These are phyloP conservation scores for Didymella segeticola DNA, from an alignment of 2,329 filamentous ascomycete genomes.

Conservation along the genomic window DNA sequence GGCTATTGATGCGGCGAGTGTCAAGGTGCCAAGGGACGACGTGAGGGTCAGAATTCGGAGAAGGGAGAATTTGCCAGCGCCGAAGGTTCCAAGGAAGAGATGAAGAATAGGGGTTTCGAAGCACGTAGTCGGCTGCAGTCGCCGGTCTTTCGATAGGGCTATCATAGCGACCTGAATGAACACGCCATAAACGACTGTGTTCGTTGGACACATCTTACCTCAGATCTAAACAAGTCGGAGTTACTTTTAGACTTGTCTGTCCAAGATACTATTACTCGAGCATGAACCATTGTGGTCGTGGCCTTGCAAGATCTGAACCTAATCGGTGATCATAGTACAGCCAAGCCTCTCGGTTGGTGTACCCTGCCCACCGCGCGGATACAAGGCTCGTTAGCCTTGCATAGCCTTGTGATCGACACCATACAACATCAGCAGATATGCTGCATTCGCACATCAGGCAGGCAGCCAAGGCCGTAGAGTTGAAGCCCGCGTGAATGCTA, in stretches of 20 bases:
- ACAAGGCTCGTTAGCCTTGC: not conserved
- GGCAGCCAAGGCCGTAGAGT: not conserved
- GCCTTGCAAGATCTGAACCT: too few relatives aligned
- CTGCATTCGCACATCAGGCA: not conserved
- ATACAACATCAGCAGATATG: not conserved
- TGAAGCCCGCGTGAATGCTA: not conserved
- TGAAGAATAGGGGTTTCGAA: not conserved
- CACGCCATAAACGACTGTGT: not conserved
- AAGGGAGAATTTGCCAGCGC: constrained; percentile 28
- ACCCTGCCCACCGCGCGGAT: not conserved
- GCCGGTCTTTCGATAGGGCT: not conserved
- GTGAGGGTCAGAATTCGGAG: constrained; percentile 62
- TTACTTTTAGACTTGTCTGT: not conserved
- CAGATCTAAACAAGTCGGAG: too few relatives aligned
- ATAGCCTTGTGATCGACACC: not conserved
- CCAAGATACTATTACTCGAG: not conserved
- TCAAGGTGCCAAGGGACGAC: constrained; percentile 60
- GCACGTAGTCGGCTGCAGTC: not conserved
- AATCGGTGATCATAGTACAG: not conserved
- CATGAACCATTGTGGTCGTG: too few relatives aligned
- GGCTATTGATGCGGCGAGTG: constrained; percentile 55
- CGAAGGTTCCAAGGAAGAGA: constrained; percentile 13
- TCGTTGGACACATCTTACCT: too few relatives aligned
- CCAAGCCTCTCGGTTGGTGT: not conserved
- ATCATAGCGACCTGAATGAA: not conserved